A percentile compares a stretch with the other conserved stretches of the same genome.
phyloP scores from a whole-genome alignment of 202 grass and related monocot genomes.

The Zizania palustris region DNA sequence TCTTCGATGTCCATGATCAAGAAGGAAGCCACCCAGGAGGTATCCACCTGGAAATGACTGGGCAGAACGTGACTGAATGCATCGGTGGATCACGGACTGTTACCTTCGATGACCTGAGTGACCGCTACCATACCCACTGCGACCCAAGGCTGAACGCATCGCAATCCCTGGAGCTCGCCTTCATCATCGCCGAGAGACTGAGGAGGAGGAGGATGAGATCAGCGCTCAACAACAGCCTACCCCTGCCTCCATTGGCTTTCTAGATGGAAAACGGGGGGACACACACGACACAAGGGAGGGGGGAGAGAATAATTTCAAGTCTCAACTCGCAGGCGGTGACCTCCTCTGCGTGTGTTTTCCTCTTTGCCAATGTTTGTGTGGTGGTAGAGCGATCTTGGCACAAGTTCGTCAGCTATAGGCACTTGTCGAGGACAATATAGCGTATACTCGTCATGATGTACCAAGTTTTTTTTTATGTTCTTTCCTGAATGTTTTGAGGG shows the following conservation, averaged over 20 bases:
- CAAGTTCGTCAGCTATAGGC: conserved; percentile 45
- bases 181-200: conserved; percentile 90
- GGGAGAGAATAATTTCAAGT: conserved; percentile 45
- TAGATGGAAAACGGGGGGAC: conserved; percentile 33
- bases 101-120: conserved; percentile 86
- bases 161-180: conserved; percentile 81
- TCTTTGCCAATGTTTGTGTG: conserved; percentile 59
- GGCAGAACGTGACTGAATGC: conserved; percentile 91
- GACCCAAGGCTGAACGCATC: conserved; percentile 91
- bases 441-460: conserved; percentile 37
- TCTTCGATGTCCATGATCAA: conserved; percentile 94
- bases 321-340: conserved; percentile 14
- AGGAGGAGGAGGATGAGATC: conserved; percentile 83
- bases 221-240: conserved; percentile 50
- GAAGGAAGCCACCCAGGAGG: conserved; percentile 93
- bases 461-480: conserved; percentile 29
- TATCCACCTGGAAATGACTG: conserved; percentile 96
- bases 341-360: conserved; percentile 21
- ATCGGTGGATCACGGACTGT: conserved; percentile 86
- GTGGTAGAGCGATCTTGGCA: conserved; percentile 40
- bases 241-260: conserved; percentile 70
- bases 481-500: conserved; percentile 35
- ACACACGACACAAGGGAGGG: background rate
- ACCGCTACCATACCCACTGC: conserved; percentile 93
- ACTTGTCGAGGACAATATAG: conserved; percentile 35